phyloP scores from a whole-genome alignment of 768 basidiomycete species.

The Termitomyces sp. region DNA sequence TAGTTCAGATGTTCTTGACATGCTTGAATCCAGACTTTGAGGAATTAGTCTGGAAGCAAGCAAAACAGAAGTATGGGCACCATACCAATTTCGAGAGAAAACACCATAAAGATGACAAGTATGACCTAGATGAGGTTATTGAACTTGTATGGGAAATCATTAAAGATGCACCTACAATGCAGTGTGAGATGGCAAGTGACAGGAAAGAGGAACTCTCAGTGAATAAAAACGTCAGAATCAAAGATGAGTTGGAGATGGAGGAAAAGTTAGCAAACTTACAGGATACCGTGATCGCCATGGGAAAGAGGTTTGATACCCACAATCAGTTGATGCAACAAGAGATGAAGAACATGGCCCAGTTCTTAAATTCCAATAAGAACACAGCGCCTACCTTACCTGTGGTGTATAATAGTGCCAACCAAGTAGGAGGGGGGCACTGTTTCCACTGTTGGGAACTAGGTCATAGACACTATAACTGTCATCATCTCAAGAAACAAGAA shows the following conservation, averaged over 20 bases:
- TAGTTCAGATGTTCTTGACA: not conserved
- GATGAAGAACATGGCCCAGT: not conserved
- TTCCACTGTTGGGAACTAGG: not conserved
- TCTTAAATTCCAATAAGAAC: not conserved
- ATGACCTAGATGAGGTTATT: not conserved
- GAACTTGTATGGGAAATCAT: not conserved
- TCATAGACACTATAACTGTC: not conserved
- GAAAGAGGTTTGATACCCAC: not conserved
- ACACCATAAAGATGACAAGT: not conserved
- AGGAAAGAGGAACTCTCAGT: not conserved
- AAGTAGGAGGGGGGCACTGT: not conserved
- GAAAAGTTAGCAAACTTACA: not conserved
- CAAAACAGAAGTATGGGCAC: not conserved
- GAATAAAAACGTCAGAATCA: not conserved
- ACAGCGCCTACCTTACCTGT: too few relatives aligned
- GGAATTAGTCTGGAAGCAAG: not conserved
- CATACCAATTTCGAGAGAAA: not conserved
- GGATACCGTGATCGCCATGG: not conserved
- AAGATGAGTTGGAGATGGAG: not conserved
- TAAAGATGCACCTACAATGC: not conserved
- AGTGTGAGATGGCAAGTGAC: too few relatives aligned
- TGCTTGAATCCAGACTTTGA: not conserved
- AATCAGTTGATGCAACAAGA: not conserved
- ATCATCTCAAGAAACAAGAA: not conserved
- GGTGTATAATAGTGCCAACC: too few relatives aligned